phyloP scores from a whole-genome alignment of 495 filamentous ascomycete species.

The Friedmanniomyces endolithicus region DNA sequence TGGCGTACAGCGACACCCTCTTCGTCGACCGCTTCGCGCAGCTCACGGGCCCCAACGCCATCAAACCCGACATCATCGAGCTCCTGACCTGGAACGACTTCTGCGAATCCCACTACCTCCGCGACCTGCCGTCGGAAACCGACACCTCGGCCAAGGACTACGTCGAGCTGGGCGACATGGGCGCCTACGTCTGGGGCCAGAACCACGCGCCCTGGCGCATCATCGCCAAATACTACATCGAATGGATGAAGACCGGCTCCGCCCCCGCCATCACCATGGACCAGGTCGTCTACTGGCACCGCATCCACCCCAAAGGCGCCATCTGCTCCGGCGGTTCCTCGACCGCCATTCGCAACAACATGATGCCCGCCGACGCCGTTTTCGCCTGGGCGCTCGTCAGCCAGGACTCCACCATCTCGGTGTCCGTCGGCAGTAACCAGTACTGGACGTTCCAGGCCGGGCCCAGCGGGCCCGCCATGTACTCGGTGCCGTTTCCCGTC shows the following conservation, averaged over 20 bases:
- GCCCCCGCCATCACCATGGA: slow-evolving; percentile 13
- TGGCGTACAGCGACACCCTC: slow-evolving; percentile 21
- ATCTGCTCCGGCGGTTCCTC: slow-evolving; percentile 14
- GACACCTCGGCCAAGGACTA: slow-evolving; percentile 10
- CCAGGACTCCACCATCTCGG: slow-evolving; percentile 11
- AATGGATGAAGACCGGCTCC: slow-evolving; percentile 18
- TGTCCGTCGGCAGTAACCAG: slow-evolving; percentile 18
- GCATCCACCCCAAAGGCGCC: slow-evolving; percentile 18
- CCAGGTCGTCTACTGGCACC: slow-evolving; percentile 24
- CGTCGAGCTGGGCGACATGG: slow-evolving; percentile 16
- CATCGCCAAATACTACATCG: slow-evolving; percentile 22
- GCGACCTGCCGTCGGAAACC: slow-evolving; percentile 10
- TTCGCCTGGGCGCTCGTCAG: slow-evolving; percentile 23
- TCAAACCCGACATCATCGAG: slow-evolving; percentile 25
- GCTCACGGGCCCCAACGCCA: slow-evolving; percentile 1
- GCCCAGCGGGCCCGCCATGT: slow-evolving; percentile 9
- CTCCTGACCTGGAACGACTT: slow-evolving; percentile 24
- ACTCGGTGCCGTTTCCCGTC: slow-evolving; percentile 17
- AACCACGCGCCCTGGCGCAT: slow-evolving; percentile 20
- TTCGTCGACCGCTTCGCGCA: slow-evolving; percentile 13
- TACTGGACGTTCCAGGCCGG: slow-evolving; percentile 16
- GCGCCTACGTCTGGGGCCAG: slow-evolving; percentile 14
- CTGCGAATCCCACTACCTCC: slow-evolving; percentile 24
- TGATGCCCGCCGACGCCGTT: slow-evolving; percentile 18
- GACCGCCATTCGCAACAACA: slow-evolving; percentile 13